Percentiles rank a stretch among this genome's conserved stretches.
phyloP scores from a whole-genome alignment of 352 stramenopile species.

The Phytophthora melonis region DNA sequence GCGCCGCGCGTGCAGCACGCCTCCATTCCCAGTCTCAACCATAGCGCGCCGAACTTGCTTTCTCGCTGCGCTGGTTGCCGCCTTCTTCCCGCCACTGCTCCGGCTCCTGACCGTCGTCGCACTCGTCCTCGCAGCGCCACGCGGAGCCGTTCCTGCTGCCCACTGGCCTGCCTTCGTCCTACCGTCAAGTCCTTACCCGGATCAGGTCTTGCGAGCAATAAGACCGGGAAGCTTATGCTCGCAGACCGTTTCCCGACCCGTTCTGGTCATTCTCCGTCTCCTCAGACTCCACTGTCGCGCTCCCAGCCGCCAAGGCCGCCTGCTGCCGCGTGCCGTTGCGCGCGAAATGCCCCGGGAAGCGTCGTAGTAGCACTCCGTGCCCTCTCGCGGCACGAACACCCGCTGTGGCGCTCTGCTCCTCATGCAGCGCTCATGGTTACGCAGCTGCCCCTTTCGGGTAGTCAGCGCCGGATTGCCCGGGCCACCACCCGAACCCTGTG shows the following conservation, averaged over 20 bases:
- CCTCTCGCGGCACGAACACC: background rate
- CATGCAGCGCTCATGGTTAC: background rate
- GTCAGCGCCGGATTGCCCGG: too few species aligned
- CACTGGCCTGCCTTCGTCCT: background rate
- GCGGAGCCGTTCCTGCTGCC: background rate
- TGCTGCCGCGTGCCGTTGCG: background rate
- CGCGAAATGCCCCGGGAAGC: background rate
- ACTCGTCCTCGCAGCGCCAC: too few species aligned
- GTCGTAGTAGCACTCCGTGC: background rate
- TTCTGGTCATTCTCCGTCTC: background rate
- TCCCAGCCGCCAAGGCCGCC: background rate
- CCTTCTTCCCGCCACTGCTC: background rate
- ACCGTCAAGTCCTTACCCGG: background rate
- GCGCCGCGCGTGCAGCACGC: too few species aligned
- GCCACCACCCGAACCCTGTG: too few species aligned
- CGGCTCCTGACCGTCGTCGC: too few species aligned
- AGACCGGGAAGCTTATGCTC: background rate
- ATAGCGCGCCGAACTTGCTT: background rate
- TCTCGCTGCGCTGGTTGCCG: too few species aligned
- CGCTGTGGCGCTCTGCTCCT: background rate
- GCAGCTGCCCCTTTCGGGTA: background rate
- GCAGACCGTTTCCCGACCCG: background rate
- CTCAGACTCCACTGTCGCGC: too few species aligned
- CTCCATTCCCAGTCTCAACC: background rate
- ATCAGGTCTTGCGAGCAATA: background rate